Evolutionary conservation across 495 filamentous ascomycete genomes (phyloP), one percentile per base, ranked within the genome.

Genomic region (Cryomyces minteri): DNA sequence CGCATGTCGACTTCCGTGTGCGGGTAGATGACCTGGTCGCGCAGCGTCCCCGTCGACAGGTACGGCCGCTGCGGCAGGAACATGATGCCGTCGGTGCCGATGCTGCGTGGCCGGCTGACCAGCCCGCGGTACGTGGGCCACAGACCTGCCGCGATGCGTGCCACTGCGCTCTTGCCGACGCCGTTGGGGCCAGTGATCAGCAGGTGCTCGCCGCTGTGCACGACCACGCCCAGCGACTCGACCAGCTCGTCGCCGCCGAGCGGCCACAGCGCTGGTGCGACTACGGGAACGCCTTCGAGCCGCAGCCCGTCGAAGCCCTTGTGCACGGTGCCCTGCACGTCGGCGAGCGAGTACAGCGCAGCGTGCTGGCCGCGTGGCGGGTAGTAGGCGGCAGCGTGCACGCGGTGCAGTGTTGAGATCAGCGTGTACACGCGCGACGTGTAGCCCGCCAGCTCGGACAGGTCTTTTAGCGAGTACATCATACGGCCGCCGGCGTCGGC

Each of bases 381-480:
- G 50, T 79, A 79, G 62, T 99, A 95, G 0, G 85, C 80, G 52
- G 81, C 73, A 30, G 90, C 88, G 52, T 99, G 87, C 0, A 90
- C 88, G 32, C 92, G 76, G 56, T 99, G 92, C 30, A 99, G 76
- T 0, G 88, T 90, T 5, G 84, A 85, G 51, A 96, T 90, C 29
- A 99, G 73, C 32, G 82, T 87, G 66, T 94, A 99, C 9, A 99
- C 87, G 11, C 90, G 82, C 12, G 85, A 93, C 1, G 92, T 96
- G 63, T 88, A 84, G 32, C 92, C 92, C 2, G 92, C 92, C 11
- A 99, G 67, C 61, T 96, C 92, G 6, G 88, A 86, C 31, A 99
- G 80, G 54, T 99, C 92, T 65, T 99, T 99, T 65, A 99, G 88
- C 51, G 80, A 85, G 66, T 96, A 96, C 92, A 99, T 99, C 80